These are phyloP conservation scores for Zymoseptoria brevis DNA, from an alignment of 2,329 filamentous ascomycete species.

Conservation along the genomic window DNA sequence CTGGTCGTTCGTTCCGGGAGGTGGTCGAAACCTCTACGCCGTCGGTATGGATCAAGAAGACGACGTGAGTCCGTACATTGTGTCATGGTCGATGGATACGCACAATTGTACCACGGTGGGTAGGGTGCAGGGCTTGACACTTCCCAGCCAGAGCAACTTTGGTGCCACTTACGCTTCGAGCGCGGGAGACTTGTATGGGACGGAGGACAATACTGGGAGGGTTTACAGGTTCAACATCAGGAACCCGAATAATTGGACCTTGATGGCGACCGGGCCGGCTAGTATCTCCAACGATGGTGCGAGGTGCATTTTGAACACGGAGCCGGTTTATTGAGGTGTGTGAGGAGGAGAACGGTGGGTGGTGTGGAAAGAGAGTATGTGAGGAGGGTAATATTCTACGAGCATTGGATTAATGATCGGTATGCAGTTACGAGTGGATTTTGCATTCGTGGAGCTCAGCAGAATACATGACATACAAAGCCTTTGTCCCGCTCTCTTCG, in stretches of 20 bases:
- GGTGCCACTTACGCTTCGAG: slow-evolving; percentile 3
- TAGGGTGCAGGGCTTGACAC: not conserved
- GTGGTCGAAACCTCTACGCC: not conserved
- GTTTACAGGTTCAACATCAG: slow-evolving; percentile 3
- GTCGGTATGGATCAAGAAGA: not conserved
- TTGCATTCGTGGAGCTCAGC: not conserved
- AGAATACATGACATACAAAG: not conserved
- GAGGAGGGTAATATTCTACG: not conserved
- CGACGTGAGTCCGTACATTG: not conserved
- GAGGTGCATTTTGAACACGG: slow-evolving; percentile 6
- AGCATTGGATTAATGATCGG: not conserved
- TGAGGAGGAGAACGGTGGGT: not conserved
- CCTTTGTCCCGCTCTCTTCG: not conserved
- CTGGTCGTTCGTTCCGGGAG: slow-evolving; percentile 2
- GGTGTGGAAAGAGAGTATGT: not conserved
- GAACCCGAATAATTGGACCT: not conserved
- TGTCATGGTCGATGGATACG: not conserved
- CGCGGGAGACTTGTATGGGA: slow-evolving; percentile 2
- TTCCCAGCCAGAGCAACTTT: not conserved
- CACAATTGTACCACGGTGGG: not conserved
- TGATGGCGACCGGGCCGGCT: not conserved
- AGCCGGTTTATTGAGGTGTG: not conserved
- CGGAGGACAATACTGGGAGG: not conserved
- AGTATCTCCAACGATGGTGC: slow-evolving; percentile 5
- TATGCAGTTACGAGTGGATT: not conserved